These are phyloP conservation scores for Eucalyptus curtisii DNA, from an alignment of 345 rosid species.

Conservation along the genomic window DNA sequence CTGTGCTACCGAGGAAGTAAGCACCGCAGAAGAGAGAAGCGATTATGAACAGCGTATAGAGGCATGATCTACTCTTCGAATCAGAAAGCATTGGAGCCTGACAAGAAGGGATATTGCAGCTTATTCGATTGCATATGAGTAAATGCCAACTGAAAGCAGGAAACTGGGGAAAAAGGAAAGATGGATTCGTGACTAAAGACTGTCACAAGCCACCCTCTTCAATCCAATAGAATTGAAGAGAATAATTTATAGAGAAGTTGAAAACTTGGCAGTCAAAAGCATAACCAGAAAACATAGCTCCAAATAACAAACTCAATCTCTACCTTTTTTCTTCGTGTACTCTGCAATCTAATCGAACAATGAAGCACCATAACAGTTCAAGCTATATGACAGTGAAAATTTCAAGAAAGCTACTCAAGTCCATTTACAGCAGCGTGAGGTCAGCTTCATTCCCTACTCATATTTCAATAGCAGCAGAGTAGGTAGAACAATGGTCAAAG, in stretches of 20 bases:
- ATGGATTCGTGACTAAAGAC: neutral
- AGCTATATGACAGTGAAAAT: neutral
- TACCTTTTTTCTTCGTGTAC: neutral
- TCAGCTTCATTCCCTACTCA: neutral
- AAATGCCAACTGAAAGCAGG: neutral
- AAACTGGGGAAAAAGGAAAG: neutral
- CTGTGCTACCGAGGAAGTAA: conserved; percentile 44
- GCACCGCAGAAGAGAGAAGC: conserved; percentile 41
- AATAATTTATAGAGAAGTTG: neutral
- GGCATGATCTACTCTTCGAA: conserved; percentile 39
- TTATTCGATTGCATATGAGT: neutral
- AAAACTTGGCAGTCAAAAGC: neutral
- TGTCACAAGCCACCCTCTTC: neutral
- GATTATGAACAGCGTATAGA: conserved; percentile 23
- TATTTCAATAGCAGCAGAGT: neutral
- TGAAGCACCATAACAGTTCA: neutral
- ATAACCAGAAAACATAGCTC: neutral
- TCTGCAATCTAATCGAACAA: neutral
- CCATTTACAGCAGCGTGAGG: neutral
- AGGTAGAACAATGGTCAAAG: neutral
- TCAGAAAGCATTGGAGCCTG: conserved; percentile 30
- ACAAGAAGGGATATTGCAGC: neutral
- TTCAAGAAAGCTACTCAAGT: neutral
- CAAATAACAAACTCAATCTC: neutral
- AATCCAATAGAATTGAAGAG: neutral